These are phyloP conservation scores for Prosopis cineraria DNA, from an alignment of 306 rosid genomes.

Conservation along the genomic window DNA sequence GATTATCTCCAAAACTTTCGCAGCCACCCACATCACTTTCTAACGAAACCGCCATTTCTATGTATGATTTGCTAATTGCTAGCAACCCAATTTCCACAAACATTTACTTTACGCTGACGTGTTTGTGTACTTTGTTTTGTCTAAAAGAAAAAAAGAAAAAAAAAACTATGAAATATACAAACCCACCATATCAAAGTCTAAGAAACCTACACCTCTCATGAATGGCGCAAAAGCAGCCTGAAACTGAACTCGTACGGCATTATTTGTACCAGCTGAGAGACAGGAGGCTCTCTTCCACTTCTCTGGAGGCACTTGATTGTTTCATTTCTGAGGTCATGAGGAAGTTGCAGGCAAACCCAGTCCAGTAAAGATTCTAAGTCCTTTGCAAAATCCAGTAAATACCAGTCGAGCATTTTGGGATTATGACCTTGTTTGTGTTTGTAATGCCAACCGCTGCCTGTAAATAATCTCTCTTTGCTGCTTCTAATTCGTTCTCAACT, in stretches of 20 bases:
- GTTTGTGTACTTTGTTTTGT: conserved; percentile 45
- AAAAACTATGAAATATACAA: conserved; percentile 47
- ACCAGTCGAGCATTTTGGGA: conserved; percentile 95
- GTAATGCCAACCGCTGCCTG: conserved; percentile 85
- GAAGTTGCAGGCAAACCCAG: conserved; percentile 91
- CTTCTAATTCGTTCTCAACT: conserved; percentile 86
- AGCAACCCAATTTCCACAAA: conserved; percentile 25
- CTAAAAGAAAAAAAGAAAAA: neutral
- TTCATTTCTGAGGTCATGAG: conserved; percentile 59
- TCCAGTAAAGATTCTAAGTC: conserved; percentile 81
- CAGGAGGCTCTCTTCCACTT: conserved; percentile 52
- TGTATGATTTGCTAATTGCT: conserved; percentile 33
- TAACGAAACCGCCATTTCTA: conserved; percentile 27
- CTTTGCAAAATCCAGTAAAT: conserved; percentile 89
- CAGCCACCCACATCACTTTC: conserved; percentile 23
- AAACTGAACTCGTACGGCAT: conserved; percentile 87
- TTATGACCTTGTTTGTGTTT: conserved; percentile 57
- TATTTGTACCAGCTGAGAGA: conserved; percentile 69
- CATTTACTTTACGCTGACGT: conserved; percentile 29
- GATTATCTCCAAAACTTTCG: conserved; percentile 6
- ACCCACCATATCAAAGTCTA: conserved; percentile 33
- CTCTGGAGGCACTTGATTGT: conserved; percentile 74
- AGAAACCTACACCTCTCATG: conserved; percentile 18
- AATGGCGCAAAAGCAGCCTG: conserved; percentile 69
- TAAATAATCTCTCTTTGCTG: conserved; percentile 85